Evolutionary conservation across 2,329 filamentous ascomycete species (phyloP).

Genomic region (Fusarium sp.): DNA sequence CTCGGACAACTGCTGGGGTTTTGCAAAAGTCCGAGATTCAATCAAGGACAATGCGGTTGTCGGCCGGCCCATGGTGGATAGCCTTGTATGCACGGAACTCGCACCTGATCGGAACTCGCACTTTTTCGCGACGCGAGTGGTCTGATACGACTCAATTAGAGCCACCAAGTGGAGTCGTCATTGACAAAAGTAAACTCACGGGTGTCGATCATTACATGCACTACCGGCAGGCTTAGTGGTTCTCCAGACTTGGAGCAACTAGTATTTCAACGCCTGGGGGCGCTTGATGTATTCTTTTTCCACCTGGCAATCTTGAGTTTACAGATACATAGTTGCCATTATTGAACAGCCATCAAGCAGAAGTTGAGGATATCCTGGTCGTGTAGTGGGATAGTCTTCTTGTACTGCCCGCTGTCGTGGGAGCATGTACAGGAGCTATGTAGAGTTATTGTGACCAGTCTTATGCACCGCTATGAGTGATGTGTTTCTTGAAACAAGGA

Average conservation of each 20-base stretch:
- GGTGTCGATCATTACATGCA: conserved; percentile 23
- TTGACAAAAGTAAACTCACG: neutral
- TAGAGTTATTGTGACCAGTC: neutral
- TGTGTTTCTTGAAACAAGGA: neutral
- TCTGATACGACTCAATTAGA: neutral
- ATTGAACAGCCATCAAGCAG: neutral
- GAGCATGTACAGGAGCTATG: neutral
- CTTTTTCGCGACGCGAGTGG: neutral
- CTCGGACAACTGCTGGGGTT: neutral
- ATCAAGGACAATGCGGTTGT: conserved; percentile 18
- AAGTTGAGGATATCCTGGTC: neutral
- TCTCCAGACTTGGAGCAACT: neutral
- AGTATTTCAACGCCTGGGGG: neutral
- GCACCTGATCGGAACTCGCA: conserved; percentile 21
- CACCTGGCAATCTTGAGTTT: neutral
- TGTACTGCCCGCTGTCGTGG: neutral
- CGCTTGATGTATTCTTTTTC: neutral
- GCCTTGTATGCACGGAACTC: conserved; percentile 13
- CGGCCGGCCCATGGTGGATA: conserved; percentile 22
- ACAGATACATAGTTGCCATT: no score
- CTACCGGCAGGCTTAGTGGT: neutral
- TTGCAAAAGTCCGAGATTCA: neutral
- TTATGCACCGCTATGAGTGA: neutral
- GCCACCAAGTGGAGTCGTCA: conserved; percentile 10
- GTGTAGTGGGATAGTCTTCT: no score